phyloP scores from a whole-genome alignment of 768 basidiomycete genomes.

The Pleurotus sapidus region DNA sequence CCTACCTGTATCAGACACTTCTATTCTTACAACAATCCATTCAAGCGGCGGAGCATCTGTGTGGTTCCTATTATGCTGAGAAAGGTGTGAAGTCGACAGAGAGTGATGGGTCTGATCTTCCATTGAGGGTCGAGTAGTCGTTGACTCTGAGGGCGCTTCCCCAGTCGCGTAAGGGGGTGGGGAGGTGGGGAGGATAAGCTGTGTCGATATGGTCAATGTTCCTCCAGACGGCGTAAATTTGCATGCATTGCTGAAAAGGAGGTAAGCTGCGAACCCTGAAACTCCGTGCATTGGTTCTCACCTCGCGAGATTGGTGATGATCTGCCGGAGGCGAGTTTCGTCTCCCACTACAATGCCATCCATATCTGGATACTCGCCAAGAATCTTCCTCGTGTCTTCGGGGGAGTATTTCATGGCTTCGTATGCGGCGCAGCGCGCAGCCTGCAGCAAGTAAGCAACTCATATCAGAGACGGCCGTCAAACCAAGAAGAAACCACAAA shows the following conservation, averaged over 20 bases:
- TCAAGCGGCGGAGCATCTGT: conserved; percentile 43
- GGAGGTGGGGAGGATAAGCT: conserved; percentile 41
- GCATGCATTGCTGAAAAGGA: conserved; percentile 61
- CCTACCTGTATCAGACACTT: conserved; percentile 71
- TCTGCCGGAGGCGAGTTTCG: conserved; percentile 77
- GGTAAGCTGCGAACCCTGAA: neutral
- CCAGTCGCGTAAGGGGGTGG: conserved; percentile 9
- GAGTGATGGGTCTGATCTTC: conserved; percentile 27
- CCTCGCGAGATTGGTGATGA: conserved; percentile 85
- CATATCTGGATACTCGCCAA: conserved; percentile 41
- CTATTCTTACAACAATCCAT: conserved; percentile 78
- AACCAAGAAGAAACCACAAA: conserved; percentile 21
- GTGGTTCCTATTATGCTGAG: conserved; percentile 47
- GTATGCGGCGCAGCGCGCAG: conserved; percentile 58
- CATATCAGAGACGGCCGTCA: neutral
- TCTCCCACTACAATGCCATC: conserved; percentile 80
- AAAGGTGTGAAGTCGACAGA: conserved; percentile 38
- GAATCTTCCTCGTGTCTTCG: conserved; percentile 35
- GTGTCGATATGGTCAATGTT: conserved; percentile 63
- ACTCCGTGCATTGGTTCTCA: conserved; percentile 12
- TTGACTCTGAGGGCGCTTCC: conserved; percentile 5
- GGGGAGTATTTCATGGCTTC: conserved; percentile 53
- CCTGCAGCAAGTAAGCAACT: conserved; percentile 25
- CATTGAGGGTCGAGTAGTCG: conserved; percentile 14
- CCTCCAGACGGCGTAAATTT: conserved; percentile 78